Percentiles rank a stretch among this genome's conserved stretches.
Evolutionary conservation across 1,284 basidiomycete genomes (phyloP).

Genomic region (Peniophora sp.): DNA sequence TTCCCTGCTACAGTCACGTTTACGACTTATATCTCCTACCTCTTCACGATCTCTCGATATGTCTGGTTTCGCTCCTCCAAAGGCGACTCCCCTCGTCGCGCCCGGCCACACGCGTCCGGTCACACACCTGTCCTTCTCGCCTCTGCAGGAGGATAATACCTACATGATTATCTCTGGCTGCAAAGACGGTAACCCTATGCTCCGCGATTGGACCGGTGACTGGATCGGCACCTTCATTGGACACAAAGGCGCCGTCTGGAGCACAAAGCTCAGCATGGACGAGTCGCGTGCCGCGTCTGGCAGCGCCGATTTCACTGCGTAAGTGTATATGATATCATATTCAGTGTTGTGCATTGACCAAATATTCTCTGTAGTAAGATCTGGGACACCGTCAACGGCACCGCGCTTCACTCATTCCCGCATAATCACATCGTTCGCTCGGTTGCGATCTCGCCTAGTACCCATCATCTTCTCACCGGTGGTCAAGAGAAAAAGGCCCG

Average conservation of each 20-base stretch:
- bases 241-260: slow-evolving; percentile 99
- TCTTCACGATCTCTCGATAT: slow-evolving; percentile 5
- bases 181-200: slow-evolving; percentile 96
- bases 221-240: slow-evolving; percentile 99
- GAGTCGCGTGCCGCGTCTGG: slow-evolving; percentile 85
- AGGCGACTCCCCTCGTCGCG: slow-evolving; percentile 69
- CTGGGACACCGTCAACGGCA: slow-evolving; percentile 94
- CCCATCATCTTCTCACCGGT: slow-evolving; percentile 76
- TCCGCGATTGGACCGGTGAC: slow-evolving; percentile 95
- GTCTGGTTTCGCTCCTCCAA: slow-evolving; percentile 35
- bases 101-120: slow-evolving; percentile 83
- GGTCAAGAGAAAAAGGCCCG: slow-evolving; percentile 98
- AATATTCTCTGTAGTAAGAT: slow-evolving; percentile 63
- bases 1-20: too few species aligned
- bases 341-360: slow-evolving; percentile 3
- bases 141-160: slow-evolving; percentile 72
- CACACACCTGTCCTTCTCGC: slow-evolving; percentile 90
- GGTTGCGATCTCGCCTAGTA: slow-evolving; percentile 73
- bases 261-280: slow-evolving; percentile 87
- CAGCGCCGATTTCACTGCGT: slow-evolving; percentile 98
- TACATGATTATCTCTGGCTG: slow-evolving; percentile 90
- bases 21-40: neutral
- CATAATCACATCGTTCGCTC: slow-evolving; percentile 98
- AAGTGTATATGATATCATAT: slow-evolving; percentile 25
- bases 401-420: slow-evolving; percentile 83